Percentiles rank a stretch among this genome's conserved stretches.
Evolutionary conservation across 176 grass and related monocot genomes (phyloP).

Genomic region (Urochloa ruziziensis): DNA sequence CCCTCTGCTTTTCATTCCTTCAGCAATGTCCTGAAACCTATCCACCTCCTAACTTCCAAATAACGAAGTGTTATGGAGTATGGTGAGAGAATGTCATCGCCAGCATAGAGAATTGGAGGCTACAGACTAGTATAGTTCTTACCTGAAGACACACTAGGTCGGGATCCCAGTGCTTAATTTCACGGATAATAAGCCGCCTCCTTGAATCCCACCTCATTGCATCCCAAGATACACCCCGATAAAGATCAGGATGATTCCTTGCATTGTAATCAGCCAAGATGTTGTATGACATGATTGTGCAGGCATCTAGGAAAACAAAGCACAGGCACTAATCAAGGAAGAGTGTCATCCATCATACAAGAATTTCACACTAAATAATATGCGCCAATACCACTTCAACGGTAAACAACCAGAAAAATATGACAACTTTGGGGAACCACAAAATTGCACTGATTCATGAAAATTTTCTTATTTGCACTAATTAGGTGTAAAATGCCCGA

Average conservation of each 20-base stretch:
- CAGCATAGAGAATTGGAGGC: slow-evolving; percentile 4
- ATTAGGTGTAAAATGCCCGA: background rate
- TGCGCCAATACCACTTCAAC: background rate
- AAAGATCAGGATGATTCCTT: slow-evolving; percentile 59
- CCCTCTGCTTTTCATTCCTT: slow-evolving; percentile 53
- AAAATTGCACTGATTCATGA: background rate
- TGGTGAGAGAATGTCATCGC: background rate
- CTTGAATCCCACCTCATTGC: slow-evolving; percentile 74
- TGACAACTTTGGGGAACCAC: background rate
- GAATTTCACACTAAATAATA: background rate
- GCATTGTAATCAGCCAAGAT: slow-evolving; percentile 83
- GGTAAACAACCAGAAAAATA: background rate
- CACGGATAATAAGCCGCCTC: slow-evolving; percentile 58
- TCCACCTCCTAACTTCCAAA: slow-evolving; percentile 71
- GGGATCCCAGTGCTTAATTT: slow-evolving; percentile 69
- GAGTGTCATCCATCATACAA: background rate
- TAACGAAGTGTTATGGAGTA: slow-evolving; percentile 14
- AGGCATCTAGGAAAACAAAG: slow-evolving; percentile 54
- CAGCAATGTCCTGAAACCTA: slow-evolving; percentile 54
- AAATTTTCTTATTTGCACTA: background rate
- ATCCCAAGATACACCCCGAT: slow-evolving; percentile 61
- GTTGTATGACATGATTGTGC: slow-evolving; percentile 85
- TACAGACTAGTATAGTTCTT: slow-evolving; percentile 20
- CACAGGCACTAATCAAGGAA: background rate
- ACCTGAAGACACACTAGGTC: slow-evolving; percentile 92